Conservation (phyloP, 306 rosid genomes). For the Vigna nakashimae region DNA sequence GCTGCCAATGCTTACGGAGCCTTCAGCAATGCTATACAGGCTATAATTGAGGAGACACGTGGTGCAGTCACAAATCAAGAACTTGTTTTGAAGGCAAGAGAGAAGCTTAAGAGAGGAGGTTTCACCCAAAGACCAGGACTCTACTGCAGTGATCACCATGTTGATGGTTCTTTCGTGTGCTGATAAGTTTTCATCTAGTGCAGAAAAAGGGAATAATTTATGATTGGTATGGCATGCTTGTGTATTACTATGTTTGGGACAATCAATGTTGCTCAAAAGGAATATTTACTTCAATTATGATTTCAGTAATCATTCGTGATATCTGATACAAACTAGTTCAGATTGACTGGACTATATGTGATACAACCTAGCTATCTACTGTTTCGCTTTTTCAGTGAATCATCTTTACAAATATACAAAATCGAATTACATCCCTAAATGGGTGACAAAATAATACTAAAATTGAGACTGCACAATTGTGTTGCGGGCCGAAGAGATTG, state of each 20-base stretch:
- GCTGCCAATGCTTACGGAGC: slow-evolving; percentile 76
- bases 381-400: slow-evolving; percentile 46
- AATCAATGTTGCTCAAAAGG: slow-evolving; percentile 30
- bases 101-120: slow-evolving; percentile 68
- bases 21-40: slow-evolving; percentile 88
- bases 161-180: slow-evolving; percentile 63
- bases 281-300: slow-evolving; percentile 55
- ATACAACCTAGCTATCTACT: slow-evolving; percentile 53
- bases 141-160: slow-evolving; percentile 75
- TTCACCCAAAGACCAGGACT: slow-evolving; percentile 87
- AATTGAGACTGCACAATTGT: slow-evolving; percentile 57
- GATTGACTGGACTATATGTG: slow-evolving; percentile 41
- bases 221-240: slow-evolving; percentile 4
- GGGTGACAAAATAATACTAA: slow-evolving; percentile 37
- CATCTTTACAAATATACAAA: slow-evolving; percentile 60
- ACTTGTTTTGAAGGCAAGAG: slow-evolving; percentile 71
- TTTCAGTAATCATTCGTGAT: slow-evolving; percentile 40
- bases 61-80: slow-evolving; percentile 70
- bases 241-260: slow-evolving; percentile 34
- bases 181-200: slow-evolving; percentile 32
- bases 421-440: slow-evolving; percentile 64
- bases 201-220: background rate
- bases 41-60: slow-evolving; percentile 60
- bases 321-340: slow-evolving; percentile 55
- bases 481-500: slow-evolving; percentile 53